Evolutionary conservation across 169 alveolate species (phyloP), one percentile per base, ranked within the genome.

Genomic region (Babesia divergens): DNA sequence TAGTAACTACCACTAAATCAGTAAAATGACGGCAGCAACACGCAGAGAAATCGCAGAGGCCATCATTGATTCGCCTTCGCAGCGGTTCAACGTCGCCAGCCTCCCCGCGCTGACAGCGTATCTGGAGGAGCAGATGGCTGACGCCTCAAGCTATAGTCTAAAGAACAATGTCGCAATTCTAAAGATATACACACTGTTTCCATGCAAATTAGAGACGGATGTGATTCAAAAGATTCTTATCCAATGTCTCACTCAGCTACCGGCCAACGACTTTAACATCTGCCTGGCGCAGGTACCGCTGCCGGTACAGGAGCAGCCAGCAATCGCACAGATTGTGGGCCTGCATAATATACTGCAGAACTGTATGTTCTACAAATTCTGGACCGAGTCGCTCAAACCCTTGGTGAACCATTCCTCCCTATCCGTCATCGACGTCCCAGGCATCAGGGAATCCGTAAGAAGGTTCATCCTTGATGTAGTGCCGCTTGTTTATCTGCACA

Each of bases 261-360:
- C 86, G 58, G 68, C 72, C 28, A 38, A 53, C 50, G 86, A 77
- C 68, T 77, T 77, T 58, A 59, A 72, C 37, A 55, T 77, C 42
- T 77, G 86, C 60, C 6, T 77, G 13, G 71, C 75, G 18, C 86
- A 77, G 75, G 52, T 77, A 18, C 86, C 86, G 37, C 65, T 77
- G 46, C 68, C 64, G 13, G 43, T 60, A 26, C 82, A 77, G 46
- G 60, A 38, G 35, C 54, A 77, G 20, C 81, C 72, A 26, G 71
- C 58, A 22, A 68, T 77, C 56, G 49, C 75, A 18, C 37, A 58
- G 59, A 47, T 77, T 26, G 38, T 69, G 18, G 5, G 51, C 6
- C 68, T 77, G 67, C 82, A 77, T 68, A 60, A 34, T 24, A 16
- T 77, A 74, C 32, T 77, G 65, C 86, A 77, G 29, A 68, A 42